Evolutionary conservation across 495 filamentous ascomycete species (phyloP).

Genomic region (Recurvomyces mirabilis): DNA sequence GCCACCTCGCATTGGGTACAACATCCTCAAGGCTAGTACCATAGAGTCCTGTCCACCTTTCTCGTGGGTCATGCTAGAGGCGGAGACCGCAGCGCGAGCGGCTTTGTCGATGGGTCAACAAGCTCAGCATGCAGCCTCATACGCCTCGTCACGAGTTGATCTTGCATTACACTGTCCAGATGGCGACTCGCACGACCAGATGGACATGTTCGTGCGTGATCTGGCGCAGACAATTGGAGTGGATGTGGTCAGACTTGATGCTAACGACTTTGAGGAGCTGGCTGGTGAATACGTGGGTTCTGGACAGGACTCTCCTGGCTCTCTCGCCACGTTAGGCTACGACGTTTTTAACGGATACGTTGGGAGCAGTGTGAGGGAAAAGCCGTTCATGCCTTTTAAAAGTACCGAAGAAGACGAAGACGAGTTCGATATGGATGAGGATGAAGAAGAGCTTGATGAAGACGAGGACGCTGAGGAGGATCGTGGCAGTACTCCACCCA

Average conservation of each 20-base stretch:
- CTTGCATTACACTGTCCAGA: conserved; percentile 55
- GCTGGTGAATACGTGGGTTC: conserved; percentile 48
- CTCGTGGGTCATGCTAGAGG: conserved; percentile 10
- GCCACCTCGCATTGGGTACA: not conserved
- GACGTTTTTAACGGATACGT: conserved; percentile 44
- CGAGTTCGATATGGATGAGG: conserved; percentile 5
- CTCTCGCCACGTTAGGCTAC: conserved; percentile 13
- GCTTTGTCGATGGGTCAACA: conserved; percentile 16
- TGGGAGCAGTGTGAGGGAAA: conserved; percentile 24
- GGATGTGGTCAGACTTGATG: conserved; percentile 68
- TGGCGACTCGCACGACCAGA: conserved; percentile 42
- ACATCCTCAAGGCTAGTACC: too few species aligned
- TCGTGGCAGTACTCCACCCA: not conserved
- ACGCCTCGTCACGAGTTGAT: conserved; percentile 49
- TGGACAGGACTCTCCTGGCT: conserved; percentile 12
- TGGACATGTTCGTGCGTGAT: conserved; percentile 47
- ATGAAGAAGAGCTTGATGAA: conserved; percentile 22
- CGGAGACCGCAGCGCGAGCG: conserved; percentile 26
- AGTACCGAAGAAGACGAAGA: not conserved
- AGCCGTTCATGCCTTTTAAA: conserved; percentile 14
- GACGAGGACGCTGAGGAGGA: conserved; percentile 19
- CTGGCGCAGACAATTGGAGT: conserved; percentile 51
- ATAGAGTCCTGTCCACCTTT: too few species aligned
- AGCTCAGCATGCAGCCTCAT: conserved; percentile 16
- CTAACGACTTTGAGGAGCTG: conserved; percentile 70